Conservation (phyloP, 23 red algal genomes). For the Gracilaria gracilis region DNA sequence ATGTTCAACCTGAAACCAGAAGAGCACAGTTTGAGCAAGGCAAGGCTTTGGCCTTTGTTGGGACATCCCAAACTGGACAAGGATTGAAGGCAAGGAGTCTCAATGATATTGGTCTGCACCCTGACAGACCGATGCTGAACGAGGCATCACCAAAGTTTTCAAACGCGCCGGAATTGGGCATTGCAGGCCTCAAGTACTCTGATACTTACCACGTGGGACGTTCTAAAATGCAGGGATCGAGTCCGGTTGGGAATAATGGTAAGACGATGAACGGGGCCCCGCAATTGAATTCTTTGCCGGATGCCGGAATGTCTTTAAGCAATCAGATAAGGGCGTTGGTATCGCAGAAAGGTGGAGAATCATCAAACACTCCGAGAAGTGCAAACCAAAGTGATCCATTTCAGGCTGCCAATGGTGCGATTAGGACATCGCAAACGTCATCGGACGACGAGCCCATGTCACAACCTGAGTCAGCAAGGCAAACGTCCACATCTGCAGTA, state of each 20-base stretch:
- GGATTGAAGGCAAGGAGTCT: background rate
- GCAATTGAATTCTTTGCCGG: background rate
- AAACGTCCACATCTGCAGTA: background rate
- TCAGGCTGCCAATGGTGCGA: background rate
- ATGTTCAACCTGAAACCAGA: slow-evolving; percentile 9
- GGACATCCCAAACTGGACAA: background rate
- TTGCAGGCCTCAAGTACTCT: background rate
- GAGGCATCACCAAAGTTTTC: background rate
- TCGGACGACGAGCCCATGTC: background rate
- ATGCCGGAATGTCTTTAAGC: slow-evolving; percentile 18
- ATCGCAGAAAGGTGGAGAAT: background rate
- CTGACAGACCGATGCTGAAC: slow-evolving; percentile 3
- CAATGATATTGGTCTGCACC: background rate
- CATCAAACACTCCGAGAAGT: background rate
- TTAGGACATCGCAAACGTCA: background rate
- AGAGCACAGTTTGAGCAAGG: slow-evolving; percentile 22
- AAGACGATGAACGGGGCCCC: background rate
- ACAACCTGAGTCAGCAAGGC: background rate
- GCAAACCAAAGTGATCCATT: background rate
- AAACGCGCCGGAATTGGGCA: background rate
- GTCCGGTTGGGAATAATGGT: background rate
- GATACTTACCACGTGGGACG: background rate
- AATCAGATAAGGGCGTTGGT: slow-evolving; percentile 34
- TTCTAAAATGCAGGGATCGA: background rate
- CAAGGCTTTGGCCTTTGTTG: slow-evolving; percentile 14